phyloP scores from a whole-genome alignment of 73 alveolate species.

The Blepharisma stoltei region DNA sequence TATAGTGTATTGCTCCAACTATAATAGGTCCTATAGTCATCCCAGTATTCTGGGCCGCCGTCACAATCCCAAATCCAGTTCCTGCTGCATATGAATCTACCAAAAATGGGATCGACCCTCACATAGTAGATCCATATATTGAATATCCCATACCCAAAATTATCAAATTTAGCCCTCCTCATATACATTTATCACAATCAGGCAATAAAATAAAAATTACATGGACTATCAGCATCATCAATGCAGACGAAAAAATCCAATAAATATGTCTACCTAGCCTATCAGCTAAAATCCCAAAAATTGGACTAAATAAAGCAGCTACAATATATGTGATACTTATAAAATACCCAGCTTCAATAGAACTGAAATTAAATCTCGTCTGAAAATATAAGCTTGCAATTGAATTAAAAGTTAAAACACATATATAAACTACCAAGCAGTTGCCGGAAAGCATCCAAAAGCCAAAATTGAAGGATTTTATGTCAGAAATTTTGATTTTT shows the following conservation, averaged over 20 bases:
- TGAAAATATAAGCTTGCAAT: constrained; percentile 23
- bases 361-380: not conserved
- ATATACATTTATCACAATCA: constrained; percentile 39
- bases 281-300: constrained; percentile 52
- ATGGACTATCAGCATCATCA: constrained; percentile 49
- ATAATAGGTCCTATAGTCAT: constrained; percentile 61
- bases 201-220: constrained; percentile 38
- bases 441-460: constrained; percentile 62
- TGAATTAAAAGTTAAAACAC: not conserved
- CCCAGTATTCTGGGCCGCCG: constrained; percentile 80
- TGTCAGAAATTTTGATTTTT: constrained; percentile 65
- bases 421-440: constrained; percentile 56
- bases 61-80: constrained; percentile 78
- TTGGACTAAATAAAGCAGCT: constrained; percentile 1
- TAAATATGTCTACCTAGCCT: constrained; percentile 60
- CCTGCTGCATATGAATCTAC: constrained; percentile 71
- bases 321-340: not conserved
- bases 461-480: constrained; percentile 62
- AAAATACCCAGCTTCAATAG: constrained; percentile 4
- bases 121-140: constrained; percentile 73
- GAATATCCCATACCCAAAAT: constrained; percentile 70
- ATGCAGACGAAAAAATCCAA: constrained; percentile 40
- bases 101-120: constrained; percentile 79
- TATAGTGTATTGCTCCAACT: constrained; percentile 40
- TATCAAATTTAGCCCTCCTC: constrained; percentile 47